Conservation (phyloP, 768 basidiomycete genomes). For the Russula brevipes region DNA sequence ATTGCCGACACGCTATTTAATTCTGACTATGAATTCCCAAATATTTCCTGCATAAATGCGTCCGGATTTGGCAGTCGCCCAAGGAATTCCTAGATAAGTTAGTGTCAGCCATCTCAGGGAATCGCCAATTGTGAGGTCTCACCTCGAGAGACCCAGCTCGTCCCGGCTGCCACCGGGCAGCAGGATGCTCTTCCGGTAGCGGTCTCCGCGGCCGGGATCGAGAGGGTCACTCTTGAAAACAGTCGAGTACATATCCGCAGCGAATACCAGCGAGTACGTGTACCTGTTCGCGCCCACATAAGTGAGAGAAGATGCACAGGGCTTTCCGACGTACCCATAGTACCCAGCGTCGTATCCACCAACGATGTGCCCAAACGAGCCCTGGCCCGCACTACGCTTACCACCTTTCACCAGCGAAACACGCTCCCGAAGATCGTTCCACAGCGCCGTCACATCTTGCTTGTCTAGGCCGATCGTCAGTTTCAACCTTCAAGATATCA, state of each 20-base stretch:
- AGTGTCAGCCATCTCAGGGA: too few relatives aligned
- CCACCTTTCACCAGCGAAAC: constrained; percentile 65
- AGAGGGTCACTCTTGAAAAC: constrained; percentile 81
- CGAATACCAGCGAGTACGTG: constrained; percentile 67
- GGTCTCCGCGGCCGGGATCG: constrained; percentile 56
- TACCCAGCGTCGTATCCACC: constrained; percentile 70
- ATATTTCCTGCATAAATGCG: constrained; percentile 24
- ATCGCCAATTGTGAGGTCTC: too few relatives aligned
- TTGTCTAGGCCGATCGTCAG: constrained; percentile 36
- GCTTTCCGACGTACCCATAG: constrained; percentile 48
- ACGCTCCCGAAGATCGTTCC: constrained; percentile 66
- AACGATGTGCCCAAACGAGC: constrained; percentile 69
- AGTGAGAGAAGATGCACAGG: not conserved
- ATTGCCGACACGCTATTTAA: too few relatives aligned
- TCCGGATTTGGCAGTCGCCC: constrained; percentile 24
- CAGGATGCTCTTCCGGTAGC: constrained; percentile 74
- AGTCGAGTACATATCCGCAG: constrained; percentile 58
- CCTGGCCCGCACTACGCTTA: constrained; percentile 63
- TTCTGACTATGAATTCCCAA: constrained; percentile 6
- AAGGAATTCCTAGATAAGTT: constrained; percentile 18
- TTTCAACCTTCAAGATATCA: not conserved
- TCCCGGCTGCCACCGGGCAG: constrained; percentile 71
- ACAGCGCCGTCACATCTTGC: constrained; percentile 73
- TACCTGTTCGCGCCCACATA: constrained; percentile 30
- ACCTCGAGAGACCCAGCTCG: constrained; percentile 73